Base-by-base conservation (phyloP, 164 flowering plant species). In the Malania oleifera region DNA sequence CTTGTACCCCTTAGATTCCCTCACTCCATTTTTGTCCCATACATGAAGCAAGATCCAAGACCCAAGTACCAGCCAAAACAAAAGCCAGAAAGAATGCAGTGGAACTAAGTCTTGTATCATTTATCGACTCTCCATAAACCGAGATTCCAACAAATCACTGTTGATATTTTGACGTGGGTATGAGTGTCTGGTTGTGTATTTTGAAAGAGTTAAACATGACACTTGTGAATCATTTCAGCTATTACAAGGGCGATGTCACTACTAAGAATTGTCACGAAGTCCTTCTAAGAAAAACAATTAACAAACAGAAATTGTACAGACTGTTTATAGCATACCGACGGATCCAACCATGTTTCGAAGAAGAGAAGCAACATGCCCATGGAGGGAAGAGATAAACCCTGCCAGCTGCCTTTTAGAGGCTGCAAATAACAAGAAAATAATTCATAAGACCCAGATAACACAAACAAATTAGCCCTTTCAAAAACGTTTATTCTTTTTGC, bases 261-360 rank as follows among this genome's bases (percentile, higher is more conserved):
- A 4, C 4, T 31, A 9, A 4, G 35, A 31, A 31, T 23, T 23
- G 23, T 22, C 24, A 22, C 28, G 27, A 47, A 22, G 9, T 22
- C 5, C 19, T 8, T 47, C 27, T 20, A 8, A 8, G 39, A 26
- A 6, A 24, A 58, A 11, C 38, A 46, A 6, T 49, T 44, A 20
- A 17, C 28, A 23, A n/a, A 37, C 35, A 18, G 20, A 43, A 43
- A 17, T 10, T 17, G 22, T 5, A 17, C 34, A 48, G 57, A 50
- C 7, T 37, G 25, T 24, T 11, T 18, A 29, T 24, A 31, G 39
- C 88, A 69, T 84, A 93, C 99, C 99, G 63, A 79, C 85, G 61
- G 96, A 91, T 59, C 97, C 97, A 73, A 86, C 92, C 82, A 73
- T 82, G 61, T 90, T 92, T 27, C 92, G 79, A 65, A 93, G 91